Evolutionary conservation across 2,329 filamentous ascomycete genomes (phyloP).

Genomic region (Acrocalymma vagum): DNA sequence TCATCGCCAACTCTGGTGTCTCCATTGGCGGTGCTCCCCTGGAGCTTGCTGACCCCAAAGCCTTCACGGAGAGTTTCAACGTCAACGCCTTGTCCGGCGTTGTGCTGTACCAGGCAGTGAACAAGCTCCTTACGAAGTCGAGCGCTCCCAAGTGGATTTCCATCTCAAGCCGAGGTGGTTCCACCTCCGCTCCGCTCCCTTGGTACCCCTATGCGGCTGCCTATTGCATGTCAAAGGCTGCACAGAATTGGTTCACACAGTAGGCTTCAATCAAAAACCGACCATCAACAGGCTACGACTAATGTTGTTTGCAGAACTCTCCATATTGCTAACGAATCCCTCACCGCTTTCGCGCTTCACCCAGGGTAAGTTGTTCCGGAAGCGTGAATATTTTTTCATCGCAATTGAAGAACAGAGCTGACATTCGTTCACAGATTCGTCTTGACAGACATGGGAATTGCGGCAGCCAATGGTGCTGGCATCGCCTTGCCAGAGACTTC

Average conservation of each 20-base stretch:
- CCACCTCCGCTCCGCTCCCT: too few species aligned
- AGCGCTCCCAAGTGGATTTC: constrained; percentile 10
- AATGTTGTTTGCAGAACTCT: too few species aligned
- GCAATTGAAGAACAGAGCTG: too few species aligned
- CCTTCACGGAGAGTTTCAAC: constrained; percentile 49
- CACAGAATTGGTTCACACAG: constrained; percentile 7
- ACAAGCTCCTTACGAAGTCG: constrained; percentile 42
- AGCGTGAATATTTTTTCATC: too few species aligned
- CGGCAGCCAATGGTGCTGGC: constrained; percentile 5
- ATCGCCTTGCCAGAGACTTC: constrained; percentile 5
- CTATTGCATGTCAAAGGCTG: constrained; percentile 11
- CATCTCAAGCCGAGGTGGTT: too few species aligned
- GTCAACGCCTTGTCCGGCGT: constrained; percentile 48
- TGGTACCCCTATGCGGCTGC: too few species aligned
- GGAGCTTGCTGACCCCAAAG: constrained; percentile 43
- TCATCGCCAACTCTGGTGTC: constrained; percentile 62
- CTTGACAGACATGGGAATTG: constrained; percentile 10
- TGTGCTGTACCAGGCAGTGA: constrained; percentile 41
- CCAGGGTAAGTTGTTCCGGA: too few species aligned
- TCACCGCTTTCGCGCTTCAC: too few species aligned
- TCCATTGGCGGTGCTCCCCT: constrained; percentile 41
- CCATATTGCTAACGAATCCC: too few species aligned
- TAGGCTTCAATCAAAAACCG: neutral
- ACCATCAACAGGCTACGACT: too few species aligned
- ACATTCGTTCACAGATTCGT: too few species aligned